Evolutionary conservation across 2,329 filamentous ascomycete species (phyloP), one percentile per base, ranked within the genome.

Genomic region (Aspergillus bombycis): DNA sequence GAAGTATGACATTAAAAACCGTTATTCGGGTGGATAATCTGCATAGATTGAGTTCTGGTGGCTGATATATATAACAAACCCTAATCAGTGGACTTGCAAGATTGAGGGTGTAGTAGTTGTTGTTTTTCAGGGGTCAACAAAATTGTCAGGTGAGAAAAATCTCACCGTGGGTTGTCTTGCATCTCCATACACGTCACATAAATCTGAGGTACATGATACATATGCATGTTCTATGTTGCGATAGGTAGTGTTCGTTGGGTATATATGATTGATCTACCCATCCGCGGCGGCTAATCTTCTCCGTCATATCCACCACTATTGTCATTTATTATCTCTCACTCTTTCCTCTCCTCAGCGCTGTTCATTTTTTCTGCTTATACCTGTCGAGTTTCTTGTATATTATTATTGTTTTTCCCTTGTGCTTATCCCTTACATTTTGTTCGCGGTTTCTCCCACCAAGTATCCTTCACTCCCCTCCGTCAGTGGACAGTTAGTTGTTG

Each of bases 131-230:
- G 14, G 8, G 16, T n/a, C 50, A 28, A 53, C 9, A 34, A 28
- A 53, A 53, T n/a, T 34, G n/a, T 10, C 14, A 26, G 28, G 30
- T 10, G 48, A 53, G 30, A 30, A 34, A 28, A 34, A 14, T 16
- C 6, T n/a, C 19, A 34, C 32, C 23, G 52, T 54, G 36, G 52
- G 30, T 26, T 36, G 30, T 30, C 52, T 36, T 54, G 19, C 36
- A 21, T 32, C 30, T 34, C 52, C n/a, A 54, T 36, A 54, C 52
- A 54, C 11, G 52, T 54, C 52, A 54, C 52, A 54, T 54, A 8
- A 26, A 21, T 36, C 52, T 23, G 30, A 54, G 21, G n/a, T 54
- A 54, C 52, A 34, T 54, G 30, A 14, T 54, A 54, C 52, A 54
- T 54, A 54, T 54, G n/a, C 32, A 54, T 54, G 30, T 36, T 21